Conservation (phyloP, 768 basidiomycete genomes). For the Xerocomus spinulosus region DNA sequence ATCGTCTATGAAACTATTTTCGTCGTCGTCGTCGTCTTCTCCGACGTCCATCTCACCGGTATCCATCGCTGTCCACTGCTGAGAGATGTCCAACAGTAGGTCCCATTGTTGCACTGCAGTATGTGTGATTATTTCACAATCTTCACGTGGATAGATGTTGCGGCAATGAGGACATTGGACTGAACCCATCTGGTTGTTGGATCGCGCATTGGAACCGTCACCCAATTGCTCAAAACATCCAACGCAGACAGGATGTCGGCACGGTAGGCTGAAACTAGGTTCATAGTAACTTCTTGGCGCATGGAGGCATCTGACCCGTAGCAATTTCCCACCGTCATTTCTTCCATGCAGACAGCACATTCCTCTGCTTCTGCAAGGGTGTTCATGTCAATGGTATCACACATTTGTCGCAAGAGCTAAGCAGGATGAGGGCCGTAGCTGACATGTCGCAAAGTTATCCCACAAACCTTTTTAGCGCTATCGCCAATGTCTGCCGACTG, state of each 20-base stretch:
- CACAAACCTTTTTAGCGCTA: constrained; percentile 8
- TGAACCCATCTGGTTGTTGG: neutral
- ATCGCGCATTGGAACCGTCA: neutral
- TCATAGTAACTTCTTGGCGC: neutral
- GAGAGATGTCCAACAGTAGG: constrained; percentile 14
- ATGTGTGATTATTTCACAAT: constrained; percentile 15
- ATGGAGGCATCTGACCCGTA: constrained; percentile 14
- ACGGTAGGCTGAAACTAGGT: constrained; percentile 6
- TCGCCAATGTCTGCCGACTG: constrained; percentile 8
- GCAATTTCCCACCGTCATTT: constrained; percentile 13
- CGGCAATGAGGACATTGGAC: constrained; percentile 22
- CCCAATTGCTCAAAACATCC: constrained; percentile 11
- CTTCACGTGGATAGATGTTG: constrained; percentile 4
- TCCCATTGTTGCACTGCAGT: constrained; percentile 19
- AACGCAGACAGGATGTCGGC: constrained; percentile 15
- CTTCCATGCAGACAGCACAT: constrained; percentile 19
- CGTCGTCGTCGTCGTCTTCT: constrained; percentile 5
- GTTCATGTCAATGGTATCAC: constrained; percentile 19
- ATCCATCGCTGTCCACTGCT: constrained; percentile 14
- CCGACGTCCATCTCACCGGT: constrained; percentile 6
- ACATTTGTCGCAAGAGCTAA: constrained; percentile 14
- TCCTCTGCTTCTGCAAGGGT: constrained; percentile 19
- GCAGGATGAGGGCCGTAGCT: neutral
- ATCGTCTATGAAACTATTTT: constrained; percentile 3
- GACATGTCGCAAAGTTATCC: neutral